These are phyloP conservation scores for Fusarium chuoi DNA, from an alignment of 2,329 filamentous ascomycete species.

Conservation along the genomic window DNA sequence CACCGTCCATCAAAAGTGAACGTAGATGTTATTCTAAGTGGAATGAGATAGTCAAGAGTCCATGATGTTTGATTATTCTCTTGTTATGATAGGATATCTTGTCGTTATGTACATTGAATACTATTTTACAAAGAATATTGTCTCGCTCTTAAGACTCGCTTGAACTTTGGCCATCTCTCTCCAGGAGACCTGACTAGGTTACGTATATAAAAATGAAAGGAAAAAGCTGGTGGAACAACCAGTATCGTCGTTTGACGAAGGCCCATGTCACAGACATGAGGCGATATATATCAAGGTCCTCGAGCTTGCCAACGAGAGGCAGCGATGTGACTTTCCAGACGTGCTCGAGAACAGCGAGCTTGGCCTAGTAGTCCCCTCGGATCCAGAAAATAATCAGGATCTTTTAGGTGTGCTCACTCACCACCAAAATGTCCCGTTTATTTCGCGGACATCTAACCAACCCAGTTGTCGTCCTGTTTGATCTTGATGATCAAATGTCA, in stretches of 20 bases:
- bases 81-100: not conserved
- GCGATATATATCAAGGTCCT: conserved; percentile 3
- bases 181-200: conserved; percentile 15
- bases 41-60: not conserved
- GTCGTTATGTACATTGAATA: conserved; percentile 28
- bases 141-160: conserved; percentile 16
- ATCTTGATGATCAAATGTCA: not conserved
- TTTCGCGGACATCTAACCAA: not conserved
- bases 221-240: conserved; percentile 21
- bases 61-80: not conserved
- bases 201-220: not conserved
- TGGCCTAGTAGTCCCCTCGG: not conserved
- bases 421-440: not conserved
- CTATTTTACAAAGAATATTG: conserved; percentile 36
- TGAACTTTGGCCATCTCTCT: conserved; percentile 6
- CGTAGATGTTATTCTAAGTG: not conserved
- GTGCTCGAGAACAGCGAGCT: not conserved
- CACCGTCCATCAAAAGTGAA: not conserved
- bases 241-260: conserved; percentile 35
- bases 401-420: not conserved
- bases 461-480: conserved; percentile 6
- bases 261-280: conserved; percentile 32
- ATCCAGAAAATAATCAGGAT: not conserved
- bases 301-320: not conserved
- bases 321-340: not conserved